These are phyloP conservation scores for Ganoderma meredithae DNA, from an alignment of 1,284 basidiomycete genomes.

Conservation along the genomic window DNA sequence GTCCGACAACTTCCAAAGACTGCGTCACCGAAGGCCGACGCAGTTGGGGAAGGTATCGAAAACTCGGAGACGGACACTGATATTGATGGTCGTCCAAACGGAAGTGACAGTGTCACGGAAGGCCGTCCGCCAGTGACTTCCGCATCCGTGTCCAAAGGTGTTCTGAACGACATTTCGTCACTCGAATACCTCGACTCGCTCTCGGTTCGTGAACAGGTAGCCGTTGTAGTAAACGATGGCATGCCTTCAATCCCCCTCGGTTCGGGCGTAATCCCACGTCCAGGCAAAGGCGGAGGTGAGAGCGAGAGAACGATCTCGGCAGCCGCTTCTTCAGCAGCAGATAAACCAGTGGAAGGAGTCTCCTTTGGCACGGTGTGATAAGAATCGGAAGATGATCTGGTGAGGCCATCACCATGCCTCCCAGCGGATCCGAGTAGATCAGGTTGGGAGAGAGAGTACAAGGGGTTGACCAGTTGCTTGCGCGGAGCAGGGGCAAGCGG, in stretches of 20 bases:
- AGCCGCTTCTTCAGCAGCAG: constrained; percentile 26
- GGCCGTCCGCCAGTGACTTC: constrained; percentile 44
- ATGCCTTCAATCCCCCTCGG: constrained; percentile 24
- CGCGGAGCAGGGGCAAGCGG: constrained; percentile 72
- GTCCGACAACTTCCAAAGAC: constrained; percentile 46
- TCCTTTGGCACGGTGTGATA: constrained; percentile 36
- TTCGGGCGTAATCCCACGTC: constrained; percentile 31
- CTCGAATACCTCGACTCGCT: constrained; percentile 42
- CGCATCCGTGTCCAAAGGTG: constrained; percentile 45
- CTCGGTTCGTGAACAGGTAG: constrained; percentile 31
- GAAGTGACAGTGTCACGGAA: constrained; percentile 45
- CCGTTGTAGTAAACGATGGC: constrained; percentile 36
- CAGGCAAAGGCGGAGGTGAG: constrained; percentile 34
- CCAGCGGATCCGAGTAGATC: constrained; percentile 46
- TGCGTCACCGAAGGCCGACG: constrained; percentile 73
- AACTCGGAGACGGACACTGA: constrained; percentile 70
- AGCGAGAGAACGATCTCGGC: constrained; percentile 21
- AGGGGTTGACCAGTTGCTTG: constrained; percentile 52
- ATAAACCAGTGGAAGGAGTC: constrained; percentile 37
- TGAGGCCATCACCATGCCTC: constrained; percentile 21
- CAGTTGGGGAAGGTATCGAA: constrained; percentile 67
- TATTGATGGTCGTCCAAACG: constrained; percentile 44
- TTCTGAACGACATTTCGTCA: constrained; percentile 42
- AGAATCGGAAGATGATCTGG: constrained; percentile 26
- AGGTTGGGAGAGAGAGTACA: constrained; percentile 64